phyloP scores from a whole-genome alignment of 495 filamentous ascomycete species.

The Neurospora sublineolata region DNA sequence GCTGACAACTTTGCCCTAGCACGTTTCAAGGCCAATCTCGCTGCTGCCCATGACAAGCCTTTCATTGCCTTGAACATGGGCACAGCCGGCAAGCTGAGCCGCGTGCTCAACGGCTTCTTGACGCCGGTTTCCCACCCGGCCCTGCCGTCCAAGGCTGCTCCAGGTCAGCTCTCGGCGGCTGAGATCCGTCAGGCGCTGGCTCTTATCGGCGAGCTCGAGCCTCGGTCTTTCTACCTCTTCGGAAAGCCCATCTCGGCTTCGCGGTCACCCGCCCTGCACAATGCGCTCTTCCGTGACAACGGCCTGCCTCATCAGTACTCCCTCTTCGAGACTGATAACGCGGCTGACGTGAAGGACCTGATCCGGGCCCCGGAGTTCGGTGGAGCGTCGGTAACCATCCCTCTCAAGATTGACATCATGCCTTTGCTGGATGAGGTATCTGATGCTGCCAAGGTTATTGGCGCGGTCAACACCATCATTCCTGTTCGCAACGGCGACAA shows the following conservation, averaged over 20 bases:
- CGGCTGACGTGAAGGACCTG: constrained; percentile 49
- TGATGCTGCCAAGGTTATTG: constrained; percentile 69
- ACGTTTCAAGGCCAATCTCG: constrained; percentile 70
- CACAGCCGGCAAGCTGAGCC: constrained; percentile 70
- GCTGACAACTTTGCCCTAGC: constrained; percentile 79
- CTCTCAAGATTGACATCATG: constrained; percentile 84
- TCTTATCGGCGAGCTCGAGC: constrained; percentile 67
- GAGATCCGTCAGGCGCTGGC: constrained; percentile 74
- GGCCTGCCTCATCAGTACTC: constrained; percentile 84
- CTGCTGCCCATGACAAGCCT: constrained; percentile 57
- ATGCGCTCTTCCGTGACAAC: constrained; percentile 62
- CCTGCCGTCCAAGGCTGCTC: constrained; percentile 84
- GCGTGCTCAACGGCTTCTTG: constrained; percentile 84
- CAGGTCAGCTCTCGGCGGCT: constrained; percentile 82
- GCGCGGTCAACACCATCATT: constrained; percentile 92
- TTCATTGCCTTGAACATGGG: constrained; percentile 98
- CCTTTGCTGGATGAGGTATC: constrained; percentile 67
- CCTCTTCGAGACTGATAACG: constrained; percentile 64
- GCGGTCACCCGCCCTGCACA: constrained; percentile 80
- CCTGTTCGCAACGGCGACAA: constrained; percentile 22
- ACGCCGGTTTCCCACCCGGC: constrained; percentile 89
- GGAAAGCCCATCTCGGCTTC: constrained; percentile 73
- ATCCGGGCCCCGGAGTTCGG: constrained; percentile 70
- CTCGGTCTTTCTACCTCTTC: constrained; percentile 74
- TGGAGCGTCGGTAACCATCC: constrained; percentile 90